Evolutionary conservation across 495 filamentous ascomycete species (phyloP).

Genomic region (Daldinia loculata): DNA sequence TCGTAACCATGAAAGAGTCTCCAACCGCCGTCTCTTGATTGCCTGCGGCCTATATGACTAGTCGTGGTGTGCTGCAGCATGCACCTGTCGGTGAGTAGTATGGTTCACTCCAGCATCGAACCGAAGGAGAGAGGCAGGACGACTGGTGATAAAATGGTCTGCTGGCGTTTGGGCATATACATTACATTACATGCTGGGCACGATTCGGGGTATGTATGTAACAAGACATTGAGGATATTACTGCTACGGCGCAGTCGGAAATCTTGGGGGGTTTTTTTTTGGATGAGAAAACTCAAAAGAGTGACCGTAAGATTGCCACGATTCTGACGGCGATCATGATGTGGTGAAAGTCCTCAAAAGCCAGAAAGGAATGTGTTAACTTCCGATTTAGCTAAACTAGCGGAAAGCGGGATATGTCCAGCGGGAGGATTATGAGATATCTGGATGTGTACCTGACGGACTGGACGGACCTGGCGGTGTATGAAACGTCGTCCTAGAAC

Average conservation of each 20-base stretch:
- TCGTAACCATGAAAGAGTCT: background rate
- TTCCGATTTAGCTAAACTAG: constrained; percentile 38
- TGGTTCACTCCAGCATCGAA: constrained; percentile 36
- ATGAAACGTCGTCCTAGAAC: constrained; percentile 9
- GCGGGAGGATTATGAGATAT: constrained; percentile 1
- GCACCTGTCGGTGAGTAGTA: constrained; percentile 41
- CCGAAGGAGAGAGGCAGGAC: constrained; percentile 12
- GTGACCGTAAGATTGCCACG: constrained; percentile 38
- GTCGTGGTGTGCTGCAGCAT: constrained; percentile 41
- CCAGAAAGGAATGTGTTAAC: constrained; percentile 31
- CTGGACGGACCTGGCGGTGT: constrained; percentile 33
- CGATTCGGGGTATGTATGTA: constrained; percentile 18
- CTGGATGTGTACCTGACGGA: background rate
- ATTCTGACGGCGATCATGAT: constrained; percentile 36
- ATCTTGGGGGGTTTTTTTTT: constrained; percentile 23
- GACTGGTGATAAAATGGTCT: constrained; percentile 16
- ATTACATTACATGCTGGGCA: constrained; percentile 5
- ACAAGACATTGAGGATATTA: constrained; percentile 5
- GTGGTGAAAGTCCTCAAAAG: constrained; percentile 10
- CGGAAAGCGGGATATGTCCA: background rate
- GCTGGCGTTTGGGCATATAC: constrained; percentile 12
- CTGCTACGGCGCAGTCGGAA: constrained; percentile 12
- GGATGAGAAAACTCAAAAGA: constrained; percentile 21
- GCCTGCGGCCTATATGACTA: constrained; percentile 30
- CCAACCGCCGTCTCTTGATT: constrained; percentile 18